A percentile compares a stretch with the other conserved stretches of the same genome.
These are phyloP conservation scores for Nepenthes alata DNA, from an alignment of 179 eudicot genomes.

Conservation along the genomic window DNA sequence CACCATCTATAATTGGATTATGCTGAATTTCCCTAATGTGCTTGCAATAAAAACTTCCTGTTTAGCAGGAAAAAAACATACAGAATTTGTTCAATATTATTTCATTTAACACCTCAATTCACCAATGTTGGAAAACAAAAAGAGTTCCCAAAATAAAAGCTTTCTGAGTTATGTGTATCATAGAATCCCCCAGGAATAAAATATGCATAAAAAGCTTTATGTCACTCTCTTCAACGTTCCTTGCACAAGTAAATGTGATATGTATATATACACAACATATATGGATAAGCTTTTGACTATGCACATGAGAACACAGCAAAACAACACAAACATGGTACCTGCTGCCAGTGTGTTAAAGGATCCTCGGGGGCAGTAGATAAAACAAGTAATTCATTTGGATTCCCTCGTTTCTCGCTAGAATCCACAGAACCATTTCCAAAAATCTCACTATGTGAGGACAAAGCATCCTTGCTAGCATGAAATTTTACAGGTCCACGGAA, in stretches of 20 bases:
- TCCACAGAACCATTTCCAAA: constrained; percentile 21
- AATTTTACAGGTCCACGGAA: constrained; percentile 40
- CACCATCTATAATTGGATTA: too few relatives aligned
- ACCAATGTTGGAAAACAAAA: too few relatives aligned
- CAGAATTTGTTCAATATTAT: too few relatives aligned
- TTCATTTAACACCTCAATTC: too few relatives aligned
- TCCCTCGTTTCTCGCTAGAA: constrained; percentile 40
- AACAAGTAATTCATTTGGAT: constrained; percentile 63
- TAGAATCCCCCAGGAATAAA: too few relatives aligned
- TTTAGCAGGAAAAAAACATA: too few relatives aligned
- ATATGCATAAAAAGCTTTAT: too few relatives aligned
- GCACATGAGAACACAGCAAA: background rate
- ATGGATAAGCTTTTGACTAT: background rate
- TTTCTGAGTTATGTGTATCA: too few relatives aligned
- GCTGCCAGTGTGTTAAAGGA: constrained; percentile 99
- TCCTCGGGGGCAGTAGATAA: constrained; percentile 96
- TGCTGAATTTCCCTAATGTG: too few relatives aligned
- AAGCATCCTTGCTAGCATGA: constrained; percentile 23
- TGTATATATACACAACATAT: background rate
- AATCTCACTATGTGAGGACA: constrained; percentile 18
- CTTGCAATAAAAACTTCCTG: too few relatives aligned
- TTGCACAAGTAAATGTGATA: background rate
- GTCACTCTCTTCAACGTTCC: background rate
- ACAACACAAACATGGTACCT: constrained; percentile 33
- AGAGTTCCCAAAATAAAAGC: too few relatives aligned